Base-by-base conservation (phyloP, 1,139 yeast genomes). In the Lodderomyces jiufengensis region DNA sequence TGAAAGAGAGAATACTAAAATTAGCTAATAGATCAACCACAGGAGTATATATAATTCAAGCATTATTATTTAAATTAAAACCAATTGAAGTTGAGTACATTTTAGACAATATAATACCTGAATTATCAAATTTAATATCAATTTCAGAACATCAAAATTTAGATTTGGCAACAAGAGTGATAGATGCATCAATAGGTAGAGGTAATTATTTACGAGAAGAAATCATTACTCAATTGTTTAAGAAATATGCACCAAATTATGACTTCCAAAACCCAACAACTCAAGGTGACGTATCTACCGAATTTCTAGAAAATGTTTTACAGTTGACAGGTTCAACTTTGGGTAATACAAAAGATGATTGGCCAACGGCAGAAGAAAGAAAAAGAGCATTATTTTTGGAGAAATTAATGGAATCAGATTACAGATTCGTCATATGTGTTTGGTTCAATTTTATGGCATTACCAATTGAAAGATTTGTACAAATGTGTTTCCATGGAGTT, bases 331-430 rank as follows among this genome's bases (percentile, higher is more conserved):
- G 74, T 1, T 84, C 95, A 0, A 86, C 95, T 1, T 63, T 85
- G 41, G 94, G 94, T 22, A 84, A 84, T 55, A 82, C 87, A 2
- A 73, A 77, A 47, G 95, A 80, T 48, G 95, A 86, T 55, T 84
- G 95, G 95, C 95, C 95, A 32, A 84, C 95, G 1, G 84, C 92
- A 0, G 92, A 84, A 49, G 95, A 86, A 56, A 78, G 95, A 68
- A 80, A 92, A 63, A 70, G 94, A 44, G 70, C 95, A 0, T 54
- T 85, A 23, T 81, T 87, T 49, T 62, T 84, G 41, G 92, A 86
- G 52, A 77, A 80, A 45, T 63, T 87, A 40, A 76, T 83, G 59
- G 76, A 73, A 26, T 84, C 76, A 50, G 92, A 85, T 48, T 68
- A 67, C 32, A 63, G 68, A 32, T 79, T 85, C 46, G 65, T 81